Base-by-base conservation (phyloP, 2,329 filamentous ascomycete species). In the Akanthomyces dipterigenus region DNA sequence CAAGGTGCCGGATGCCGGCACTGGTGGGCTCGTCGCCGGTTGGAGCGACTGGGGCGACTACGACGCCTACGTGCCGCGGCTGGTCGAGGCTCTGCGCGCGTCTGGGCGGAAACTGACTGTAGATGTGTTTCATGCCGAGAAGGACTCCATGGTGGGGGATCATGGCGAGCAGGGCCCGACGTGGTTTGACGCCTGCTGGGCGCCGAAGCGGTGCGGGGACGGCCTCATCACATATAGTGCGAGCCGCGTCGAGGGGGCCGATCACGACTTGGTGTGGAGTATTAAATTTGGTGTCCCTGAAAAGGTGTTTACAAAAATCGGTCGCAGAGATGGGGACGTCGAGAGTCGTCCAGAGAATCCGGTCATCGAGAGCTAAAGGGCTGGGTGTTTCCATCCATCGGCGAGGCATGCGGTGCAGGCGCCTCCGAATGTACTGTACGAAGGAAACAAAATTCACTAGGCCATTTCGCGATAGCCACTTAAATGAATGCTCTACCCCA, bases 11-110 rank as follows among this genome's bases (percentile, higher is more conserved):
- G 55, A 12, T 9, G 42, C 42, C 26, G 49, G 9, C 16, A 28
- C 42, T 20, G 58, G 9, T 28, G 5, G 8, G 31, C 31, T 34
- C 31, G 26, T 26, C 9, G 51, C 46, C 2, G 67, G 65, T 9
- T 74, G 71, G 71, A 58, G 68, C 16, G 66, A 68, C 24, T 73
- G 72, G 72, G 66, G 64, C 5, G 69, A 73, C 51, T 70, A 70
- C 55, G 70, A 73, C 48, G 55, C 22, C n/a, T 56, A 70, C 20
- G 63, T 74, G 38, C 67, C 68, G 36, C 65, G 66, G 3, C 31
- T 72, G 60, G 65, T 58, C 20, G 64, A 66, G 20, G 64, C 55
- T 8, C 48, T 71, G 46, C 61, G 64, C 45, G 58, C 28, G 0
- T 48, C 60, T 0, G 64, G 64, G 12, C 54, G 55, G 20, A 62